These are phyloP conservation scores for Ottelia alismoides DNA, from an alignment of 106 monocot genomes.

Conservation along the genomic window DNA sequence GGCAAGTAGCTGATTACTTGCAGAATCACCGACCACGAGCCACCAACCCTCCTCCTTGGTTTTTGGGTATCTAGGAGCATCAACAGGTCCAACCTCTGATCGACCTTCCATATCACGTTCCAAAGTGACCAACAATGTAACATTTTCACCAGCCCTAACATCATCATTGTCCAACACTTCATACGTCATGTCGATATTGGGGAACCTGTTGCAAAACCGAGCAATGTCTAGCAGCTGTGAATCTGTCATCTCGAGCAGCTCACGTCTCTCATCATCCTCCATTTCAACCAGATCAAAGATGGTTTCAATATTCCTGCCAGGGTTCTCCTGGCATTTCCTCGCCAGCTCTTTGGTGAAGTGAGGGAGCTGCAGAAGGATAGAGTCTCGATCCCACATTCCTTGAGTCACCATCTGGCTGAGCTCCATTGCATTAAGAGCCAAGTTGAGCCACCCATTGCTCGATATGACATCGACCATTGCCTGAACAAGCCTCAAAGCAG, in stretches of 20 bases:
- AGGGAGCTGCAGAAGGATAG: slow-evolving; percentile 78
- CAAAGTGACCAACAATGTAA: slow-evolving; percentile 70
- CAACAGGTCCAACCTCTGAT: slow-evolving; percentile 62
- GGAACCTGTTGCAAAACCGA: slow-evolving; percentile 89
- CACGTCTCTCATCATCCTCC: slow-evolving; percentile 75
- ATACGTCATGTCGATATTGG: slow-evolving; percentile 85
- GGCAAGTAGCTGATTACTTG: slow-evolving; percentile 76
- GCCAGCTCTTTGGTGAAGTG: slow-evolving; percentile 86
- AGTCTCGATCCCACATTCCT: slow-evolving; percentile 92
- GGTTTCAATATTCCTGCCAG: slow-evolving; percentile 46
- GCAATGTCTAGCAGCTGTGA: slow-evolving; percentile 70
- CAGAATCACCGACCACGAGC: slow-evolving; percentile 81
- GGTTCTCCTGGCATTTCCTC: slow-evolving; percentile 76
- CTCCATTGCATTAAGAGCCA: slow-evolving; percentile 80
- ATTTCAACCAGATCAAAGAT: slow-evolving; percentile 89
- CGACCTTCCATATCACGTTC: slow-evolving; percentile 75
- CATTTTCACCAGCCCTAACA: slow-evolving; percentile 47
- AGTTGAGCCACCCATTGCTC: slow-evolving; percentile 82
- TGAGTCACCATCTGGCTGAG: slow-evolving; percentile 98
- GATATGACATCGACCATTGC: slow-evolving; percentile 99
- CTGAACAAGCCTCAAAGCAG: slow-evolving; percentile 77
- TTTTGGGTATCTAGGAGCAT: slow-evolving; percentile 70
- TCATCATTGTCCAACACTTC: slow-evolving; percentile 62
- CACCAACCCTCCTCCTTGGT: slow-evolving; percentile 98
- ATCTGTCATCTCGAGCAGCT: slow-evolving; percentile 84